These are phyloP conservation scores for Rhynchospora tenuis DNA, from an alignment of 176 grass and related monocot genomes.

Conservation along the genomic window DNA sequence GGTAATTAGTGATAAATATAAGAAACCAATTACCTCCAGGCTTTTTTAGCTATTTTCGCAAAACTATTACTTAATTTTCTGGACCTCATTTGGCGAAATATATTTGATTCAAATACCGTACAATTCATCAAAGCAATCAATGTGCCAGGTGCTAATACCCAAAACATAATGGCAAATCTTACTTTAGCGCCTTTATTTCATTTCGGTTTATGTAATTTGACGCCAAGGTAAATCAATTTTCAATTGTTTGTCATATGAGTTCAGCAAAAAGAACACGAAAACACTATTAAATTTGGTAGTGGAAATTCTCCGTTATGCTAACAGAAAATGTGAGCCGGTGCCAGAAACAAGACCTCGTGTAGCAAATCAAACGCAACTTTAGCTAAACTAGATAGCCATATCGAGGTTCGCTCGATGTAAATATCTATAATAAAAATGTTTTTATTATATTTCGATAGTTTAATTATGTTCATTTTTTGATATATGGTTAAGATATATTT, in stretches of 20 bases:
- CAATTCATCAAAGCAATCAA: background rate
- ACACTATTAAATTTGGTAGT: background rate
- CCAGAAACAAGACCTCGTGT: background rate
- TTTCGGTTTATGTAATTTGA: background rate
- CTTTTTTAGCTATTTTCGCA: too few relatives aligned
- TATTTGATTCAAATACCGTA: background rate
- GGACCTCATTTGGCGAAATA: too few relatives aligned
- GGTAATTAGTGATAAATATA: too few relatives aligned
- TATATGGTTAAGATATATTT: too few relatives aligned
- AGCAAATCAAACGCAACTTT: constrained; percentile 14
- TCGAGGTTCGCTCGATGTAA: too few relatives aligned
- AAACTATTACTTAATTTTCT: too few relatives aligned
- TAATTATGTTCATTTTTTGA: too few relatives aligned
- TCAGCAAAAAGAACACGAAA: background rate
- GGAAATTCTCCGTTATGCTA: background rate
- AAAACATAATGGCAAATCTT: background rate
- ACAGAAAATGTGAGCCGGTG: background rate
- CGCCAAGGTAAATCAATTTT: background rate
- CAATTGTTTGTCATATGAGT: background rate
- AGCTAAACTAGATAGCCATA: too few relatives aligned
- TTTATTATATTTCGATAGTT: too few relatives aligned
- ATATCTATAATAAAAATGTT: too few relatives aligned
- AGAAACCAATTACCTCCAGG: too few relatives aligned
- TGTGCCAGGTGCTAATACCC: background rate
- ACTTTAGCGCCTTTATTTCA: background rate